phyloP scores from a whole-genome alignment of 352 stramenopile genomes.

The Globisporangium nunn region DNA sequence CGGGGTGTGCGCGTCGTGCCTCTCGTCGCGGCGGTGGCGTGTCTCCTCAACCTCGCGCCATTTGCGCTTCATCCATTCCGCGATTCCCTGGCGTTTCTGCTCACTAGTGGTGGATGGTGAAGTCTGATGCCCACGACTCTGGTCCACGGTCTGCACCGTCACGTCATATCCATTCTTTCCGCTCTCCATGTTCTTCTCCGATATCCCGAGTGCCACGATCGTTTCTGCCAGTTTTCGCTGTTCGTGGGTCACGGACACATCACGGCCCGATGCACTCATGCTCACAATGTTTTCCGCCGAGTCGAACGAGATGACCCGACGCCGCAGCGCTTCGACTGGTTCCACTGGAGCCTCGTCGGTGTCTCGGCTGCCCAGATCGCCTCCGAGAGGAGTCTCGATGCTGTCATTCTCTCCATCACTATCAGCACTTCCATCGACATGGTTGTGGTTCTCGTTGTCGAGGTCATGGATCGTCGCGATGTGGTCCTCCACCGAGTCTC shows the following conservation, averaged over 20 bases:
- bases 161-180: slow-evolving; percentile 13
- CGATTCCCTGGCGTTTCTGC: slow-evolving; percentile 9
- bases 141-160: background rate
- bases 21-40: slow-evolving; percentile 5
- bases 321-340: slow-evolving; percentile 49
- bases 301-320: slow-evolving; percentile 70
- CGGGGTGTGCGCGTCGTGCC: slow-evolving; percentile 8
- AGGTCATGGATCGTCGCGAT: slow-evolving; percentile 13
- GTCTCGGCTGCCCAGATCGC: slow-evolving; percentile 14
- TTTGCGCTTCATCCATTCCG: slow-evolving; percentile 17
- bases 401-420: slow-evolving; percentile 18
- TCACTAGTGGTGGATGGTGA: slow-evolving; percentile 2
- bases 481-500: slow-evolving; percentile 5
- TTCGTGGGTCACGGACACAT: slow-evolving; percentile 33
- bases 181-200: slow-evolving; percentile 36
- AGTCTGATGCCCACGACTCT: background rate
- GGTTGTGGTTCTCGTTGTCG: slow-evolving; percentile 13
- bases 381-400: slow-evolving; percentile 18
- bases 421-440: slow-evolving; percentile 12
- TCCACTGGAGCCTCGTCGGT: slow-evolving; percentile 25
- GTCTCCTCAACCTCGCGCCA: slow-evolving; percentile 11
- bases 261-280: slow-evolving; percentile 32
- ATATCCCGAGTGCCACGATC: slow-evolving; percentile 64
- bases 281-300: slow-evolving; percentile 71
- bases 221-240: slow-evolving; percentile 65